These are phyloP conservation scores for Obelidium mucronatum DNA, from an alignment of 192 early-diverging fungal species.

Conservation along the genomic window DNA sequence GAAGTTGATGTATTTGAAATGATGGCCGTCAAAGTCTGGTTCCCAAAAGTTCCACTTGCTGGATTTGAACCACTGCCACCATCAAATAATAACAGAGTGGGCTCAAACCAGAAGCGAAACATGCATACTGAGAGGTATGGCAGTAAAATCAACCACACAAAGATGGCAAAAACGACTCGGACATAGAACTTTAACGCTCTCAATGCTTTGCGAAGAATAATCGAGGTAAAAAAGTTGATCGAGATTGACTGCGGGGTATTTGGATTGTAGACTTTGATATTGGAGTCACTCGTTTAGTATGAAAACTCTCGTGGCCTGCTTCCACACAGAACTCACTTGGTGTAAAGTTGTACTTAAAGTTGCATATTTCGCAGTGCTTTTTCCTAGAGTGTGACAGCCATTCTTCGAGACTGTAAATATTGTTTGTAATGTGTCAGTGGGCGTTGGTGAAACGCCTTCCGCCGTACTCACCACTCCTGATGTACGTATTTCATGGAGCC, in stretches of 20 bases:
- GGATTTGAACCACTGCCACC: not conserved
- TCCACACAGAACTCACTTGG: conserved; percentile 61
- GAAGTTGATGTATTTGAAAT: not conserved
- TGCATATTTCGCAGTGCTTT: conserved; percentile 90
- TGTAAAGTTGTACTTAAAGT: conserved; percentile 83
- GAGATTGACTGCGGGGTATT: conserved; percentile 42
- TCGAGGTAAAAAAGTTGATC: conserved; percentile 30
- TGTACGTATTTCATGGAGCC: conserved; percentile 96
- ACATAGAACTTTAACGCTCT: conserved; percentile 41
- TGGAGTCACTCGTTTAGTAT: not conserved
- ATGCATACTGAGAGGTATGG: conserved; percentile 86
- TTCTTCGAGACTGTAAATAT: conserved; percentile 73
- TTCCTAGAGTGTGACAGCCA: conserved; percentile 87
- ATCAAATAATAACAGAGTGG: conserved; percentile 27
- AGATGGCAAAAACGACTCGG: conserved; percentile 69
- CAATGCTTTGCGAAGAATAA: conserved; percentile 28
- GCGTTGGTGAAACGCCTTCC: too few relatives aligned
- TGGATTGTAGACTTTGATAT: conserved; percentile 48
- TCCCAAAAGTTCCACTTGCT: not conserved
- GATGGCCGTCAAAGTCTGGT: not conserved
- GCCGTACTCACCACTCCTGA: conserved; percentile 77
- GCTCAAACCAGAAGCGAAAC: conserved; percentile 80
- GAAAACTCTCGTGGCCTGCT: not conserved
- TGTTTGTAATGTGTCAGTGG: too few relatives aligned
- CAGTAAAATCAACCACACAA: conserved; percentile 82